Evolutionary conservation across 2,329 filamentous ascomycete species (phyloP).

Genomic region (Botrytis aclada): DNA sequence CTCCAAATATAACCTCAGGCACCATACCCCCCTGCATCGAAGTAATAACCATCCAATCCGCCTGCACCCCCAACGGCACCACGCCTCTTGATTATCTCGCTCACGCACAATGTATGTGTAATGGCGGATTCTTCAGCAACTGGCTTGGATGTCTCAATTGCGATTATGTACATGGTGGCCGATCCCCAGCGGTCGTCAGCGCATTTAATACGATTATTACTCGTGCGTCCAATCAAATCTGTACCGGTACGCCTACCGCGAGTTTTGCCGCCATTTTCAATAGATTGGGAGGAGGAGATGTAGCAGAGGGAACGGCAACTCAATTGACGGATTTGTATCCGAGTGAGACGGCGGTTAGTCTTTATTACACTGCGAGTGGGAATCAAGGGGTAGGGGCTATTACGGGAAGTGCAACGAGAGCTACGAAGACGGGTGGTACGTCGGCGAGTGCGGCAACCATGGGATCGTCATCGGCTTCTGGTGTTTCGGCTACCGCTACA

Average conservation of each 20-base stretch:
- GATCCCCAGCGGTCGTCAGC: conserved; percentile 38
- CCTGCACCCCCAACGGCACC: conserved; percentile 40
- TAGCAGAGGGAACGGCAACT: conserved; percentile 38
- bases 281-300: conserved; percentile 31
- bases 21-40: conserved; percentile 39
- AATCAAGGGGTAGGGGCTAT: conserved; percentile 43
- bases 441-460: conserved; percentile 19
- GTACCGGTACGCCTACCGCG: conserved; percentile 41
- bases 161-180: conserved; percentile 42
- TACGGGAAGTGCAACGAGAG: conserved; percentile 42
- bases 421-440: conserved; percentile 36
- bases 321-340: conserved; percentile 38
- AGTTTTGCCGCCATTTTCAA: conserved; percentile 40
- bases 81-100: conserved; percentile 33
- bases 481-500: neutral
- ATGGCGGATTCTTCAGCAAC: conserved; percentile 44
- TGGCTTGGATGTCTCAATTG: conserved; percentile 45
- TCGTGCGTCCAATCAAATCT: conserved; percentile 40
- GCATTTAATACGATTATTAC: conserved; percentile 40
- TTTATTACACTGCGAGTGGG: conserved; percentile 44
- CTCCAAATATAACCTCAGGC: conserved; percentile 21
- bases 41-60: conserved; percentile 39
- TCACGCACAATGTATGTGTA: conserved; percentile 44
- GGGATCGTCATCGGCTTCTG: neutral
- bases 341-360: conserved; percentile 42